Conservation (phyloP, 164 flowering plant genomes). For the Hamamelis virginiana region DNA sequence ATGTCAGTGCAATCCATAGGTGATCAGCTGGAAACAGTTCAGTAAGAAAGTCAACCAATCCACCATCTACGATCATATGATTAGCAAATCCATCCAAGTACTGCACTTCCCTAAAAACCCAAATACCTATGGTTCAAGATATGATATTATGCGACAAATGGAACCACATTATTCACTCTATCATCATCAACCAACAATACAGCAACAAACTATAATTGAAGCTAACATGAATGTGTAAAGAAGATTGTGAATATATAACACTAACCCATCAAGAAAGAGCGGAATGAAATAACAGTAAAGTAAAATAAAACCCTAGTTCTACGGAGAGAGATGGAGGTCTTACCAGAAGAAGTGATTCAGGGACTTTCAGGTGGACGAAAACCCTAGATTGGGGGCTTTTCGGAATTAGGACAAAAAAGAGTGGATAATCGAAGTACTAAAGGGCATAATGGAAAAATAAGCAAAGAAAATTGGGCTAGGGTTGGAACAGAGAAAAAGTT, state of each 20-base stretch:
- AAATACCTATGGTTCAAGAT: too few relatives aligned
- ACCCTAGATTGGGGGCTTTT: slow-evolving; percentile 36
- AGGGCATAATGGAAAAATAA: slow-evolving; percentile 10
- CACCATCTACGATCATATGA: too few relatives aligned
- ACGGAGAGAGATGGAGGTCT: slow-evolving; percentile 1
- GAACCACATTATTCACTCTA: too few relatives aligned
- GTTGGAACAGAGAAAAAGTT: background rate
- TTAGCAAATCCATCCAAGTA: too few relatives aligned
- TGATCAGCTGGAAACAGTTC: too few relatives aligned
- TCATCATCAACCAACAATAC: too few relatives aligned
- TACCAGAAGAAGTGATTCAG: slow-evolving; percentile 19
- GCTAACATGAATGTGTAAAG: too few relatives aligned
- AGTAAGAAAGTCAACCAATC: too few relatives aligned
- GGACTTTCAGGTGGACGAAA: slow-evolving; percentile 29
- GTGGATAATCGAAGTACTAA: slow-evolving; percentile 3
- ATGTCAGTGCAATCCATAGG: too few relatives aligned
- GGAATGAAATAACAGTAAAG: background rate
- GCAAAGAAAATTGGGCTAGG: slow-evolving; percentile 1
- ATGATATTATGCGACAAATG: too few relatives aligned
- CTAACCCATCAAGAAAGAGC: background rate
- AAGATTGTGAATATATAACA: background rate
- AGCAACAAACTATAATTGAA: too few relatives aligned
- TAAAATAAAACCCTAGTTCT: background rate
- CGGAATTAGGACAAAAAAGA: slow-evolving; percentile 26
- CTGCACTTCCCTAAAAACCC: too few relatives aligned